Percentiles rank a stretch among this genome's conserved stretches.
These are phyloP conservation scores for Wickerhamomyces sp. DNA, from an alignment of 1,139 yeast genomes.

Conservation along the genomic window DNA sequence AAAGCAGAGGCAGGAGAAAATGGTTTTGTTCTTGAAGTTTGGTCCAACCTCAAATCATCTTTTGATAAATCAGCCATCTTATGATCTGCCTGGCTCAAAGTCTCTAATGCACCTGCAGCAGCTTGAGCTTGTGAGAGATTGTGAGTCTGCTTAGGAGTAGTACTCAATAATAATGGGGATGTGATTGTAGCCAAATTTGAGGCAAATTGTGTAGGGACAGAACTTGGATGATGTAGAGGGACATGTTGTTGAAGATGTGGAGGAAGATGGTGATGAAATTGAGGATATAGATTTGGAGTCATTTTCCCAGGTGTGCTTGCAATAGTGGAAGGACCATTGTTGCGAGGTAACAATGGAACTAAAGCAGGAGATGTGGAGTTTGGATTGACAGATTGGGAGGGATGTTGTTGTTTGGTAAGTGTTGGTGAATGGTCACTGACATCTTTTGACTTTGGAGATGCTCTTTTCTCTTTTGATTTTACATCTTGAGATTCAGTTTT, in stretches of 20 bases:
- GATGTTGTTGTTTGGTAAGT: not conserved
- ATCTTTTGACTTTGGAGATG: constrained; percentile 1
- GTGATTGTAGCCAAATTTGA: constrained; percentile 60
- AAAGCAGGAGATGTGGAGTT: constrained; percentile 17
- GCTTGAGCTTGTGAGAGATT: constrained; percentile 28
- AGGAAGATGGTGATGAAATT: constrained; percentile 27
- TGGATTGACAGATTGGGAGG: not conserved
- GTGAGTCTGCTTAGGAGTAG: constrained; percentile 31
- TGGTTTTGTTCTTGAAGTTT: constrained; percentile 8
- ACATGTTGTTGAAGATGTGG: constrained; percentile 26
- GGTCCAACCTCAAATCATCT: constrained; percentile 1
- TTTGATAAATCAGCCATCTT: constrained; percentile 8
- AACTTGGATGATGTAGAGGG: constrained; percentile 62
- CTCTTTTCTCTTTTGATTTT: not conserved
- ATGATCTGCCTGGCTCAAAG: constrained; percentile 25
- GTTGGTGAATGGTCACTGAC: not conserved
- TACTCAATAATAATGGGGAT: constrained; percentile 51
- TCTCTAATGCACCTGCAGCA: constrained; percentile 62
- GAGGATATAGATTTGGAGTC: constrained; percentile 17
- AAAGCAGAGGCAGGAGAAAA: constrained; percentile 22
- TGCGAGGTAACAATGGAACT: constrained; percentile 21
- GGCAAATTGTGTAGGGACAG: constrained; percentile 69
- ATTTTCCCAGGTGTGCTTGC: constrained; percentile 6
- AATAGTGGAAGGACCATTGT: constrained; percentile 3
- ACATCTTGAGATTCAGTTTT: constrained; percentile 4